Base-by-base conservation (phyloP, 441 rosid genomes). In the Adansonia grandidieri region DNA sequence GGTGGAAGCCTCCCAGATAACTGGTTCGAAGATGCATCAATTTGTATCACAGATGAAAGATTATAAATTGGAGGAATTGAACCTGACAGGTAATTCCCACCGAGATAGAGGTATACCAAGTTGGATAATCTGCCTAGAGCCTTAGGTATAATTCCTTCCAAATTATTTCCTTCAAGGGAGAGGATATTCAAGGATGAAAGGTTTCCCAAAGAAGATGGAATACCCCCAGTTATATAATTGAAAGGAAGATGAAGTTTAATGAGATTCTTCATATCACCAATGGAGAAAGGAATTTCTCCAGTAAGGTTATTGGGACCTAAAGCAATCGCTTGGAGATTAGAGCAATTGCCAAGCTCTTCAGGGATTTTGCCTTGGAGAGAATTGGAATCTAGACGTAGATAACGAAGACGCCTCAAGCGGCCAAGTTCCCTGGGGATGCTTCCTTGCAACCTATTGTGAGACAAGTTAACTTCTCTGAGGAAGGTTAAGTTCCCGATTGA, bases 81-180 rank as follows among this genome's bases (percentile, higher is more conserved):
- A 15, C 80, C 75, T 0, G 19, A 22, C 24, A 77, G 10, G 13
- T 58, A 19, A 20, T 58, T 58, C 1, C 0, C 8, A 1, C 45
- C 14, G 3, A 68, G 28, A 44, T 60, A 5, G 0, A 9, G 4
- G 5, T 9, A 6, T 15, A 8, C 10, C 66, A 77, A 57, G 2
- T n/a, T 15, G 6, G 19, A 45, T 14, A 72, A 64, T 7, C 71
- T 77, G 8, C 76, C 81, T 0, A 79, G 19, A 67, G 44, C 37
- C 0, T 72, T 37, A 28, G 87, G 83, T 9, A 84, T 79, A 9
- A 1, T 45, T 42, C 87, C 85, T 9, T 60, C 17, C 0, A 81
- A 48, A 2, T 63, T 64, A 45, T 84, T 81, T 1, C 17, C 0
- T 0, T 6, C 1, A 10, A 84, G 67, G 56, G 37, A 10, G 60